Conservation (phyloP, 2,329 filamentous ascomycete genomes). For the Sphaerulina vaccinii region DNA sequence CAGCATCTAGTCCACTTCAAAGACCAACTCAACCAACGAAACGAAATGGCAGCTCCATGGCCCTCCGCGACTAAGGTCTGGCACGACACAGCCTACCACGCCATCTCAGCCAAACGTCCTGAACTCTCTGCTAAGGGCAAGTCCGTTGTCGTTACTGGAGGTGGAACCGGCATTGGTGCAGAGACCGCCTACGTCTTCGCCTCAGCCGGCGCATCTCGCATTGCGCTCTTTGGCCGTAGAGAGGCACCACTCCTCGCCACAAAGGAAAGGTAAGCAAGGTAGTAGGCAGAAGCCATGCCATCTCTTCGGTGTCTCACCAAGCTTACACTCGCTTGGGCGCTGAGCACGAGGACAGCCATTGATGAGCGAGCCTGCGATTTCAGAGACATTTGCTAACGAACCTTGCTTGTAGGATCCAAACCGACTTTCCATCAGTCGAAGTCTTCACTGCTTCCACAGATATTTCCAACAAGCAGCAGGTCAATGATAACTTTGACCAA, state of each 20-base stretch:
- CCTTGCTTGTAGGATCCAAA: too few relatives aligned
- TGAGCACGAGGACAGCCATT: too few relatives aligned
- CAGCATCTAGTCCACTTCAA: too few relatives aligned
- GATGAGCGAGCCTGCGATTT: too few relatives aligned
- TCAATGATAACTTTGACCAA: conserved; percentile 38
- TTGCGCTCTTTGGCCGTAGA: conserved; percentile 48
- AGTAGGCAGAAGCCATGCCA: too few relatives aligned
- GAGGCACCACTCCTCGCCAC: conserved; percentile 40
- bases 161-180: conserved; percentile 48
- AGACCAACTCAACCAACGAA: too few relatives aligned
- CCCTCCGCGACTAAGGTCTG: conserved; percentile 39
- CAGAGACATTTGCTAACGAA: too few relatives aligned
- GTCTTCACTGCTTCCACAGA: conserved; percentile 38
- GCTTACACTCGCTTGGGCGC: too few relatives aligned
- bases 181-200: conserved; percentile 47
- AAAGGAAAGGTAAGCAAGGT: conserved; percentile 35
- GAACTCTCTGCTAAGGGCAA: conserved; percentile 45
- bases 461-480: conserved; percentile 31
- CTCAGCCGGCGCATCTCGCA: conserved; percentile 44
- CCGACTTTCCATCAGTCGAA: conserved; percentile 37
- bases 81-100: conserved; percentile 37
- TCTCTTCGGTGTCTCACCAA: too few relatives aligned
- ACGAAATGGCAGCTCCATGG: conserved; percentile 1
- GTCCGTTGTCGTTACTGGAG: conserved; percentile 46
- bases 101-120: conserved; percentile 42